phyloP scores from a whole-genome alignment of 768 basidiomycete species.

The Xerocomus potaroensis region DNA sequence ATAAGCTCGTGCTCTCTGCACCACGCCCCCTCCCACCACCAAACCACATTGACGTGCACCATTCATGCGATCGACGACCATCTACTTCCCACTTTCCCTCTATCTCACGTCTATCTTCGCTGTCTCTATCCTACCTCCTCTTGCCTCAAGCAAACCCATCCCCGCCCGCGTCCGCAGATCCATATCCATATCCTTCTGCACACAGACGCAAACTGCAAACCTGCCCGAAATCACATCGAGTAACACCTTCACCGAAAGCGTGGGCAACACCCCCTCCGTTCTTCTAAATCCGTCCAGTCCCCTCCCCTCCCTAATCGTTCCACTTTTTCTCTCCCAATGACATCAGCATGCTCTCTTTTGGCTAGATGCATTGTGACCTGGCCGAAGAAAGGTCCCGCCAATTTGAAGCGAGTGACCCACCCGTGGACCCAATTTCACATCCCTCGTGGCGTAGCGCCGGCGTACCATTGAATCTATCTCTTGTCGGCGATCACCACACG shows the following conservation, averaged over 20 bases:
- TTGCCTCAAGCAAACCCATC: background rate
- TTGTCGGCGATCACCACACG: slow-evolving; percentile 21
- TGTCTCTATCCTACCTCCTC: no score
- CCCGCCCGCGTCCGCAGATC: background rate
- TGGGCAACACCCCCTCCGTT: background rate
- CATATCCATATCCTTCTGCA: background rate
- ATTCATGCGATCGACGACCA: slow-evolving; percentile 4
- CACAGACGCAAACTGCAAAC: slow-evolving; percentile 4
- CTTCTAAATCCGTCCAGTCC: background rate
- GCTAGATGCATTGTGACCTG: background rate
- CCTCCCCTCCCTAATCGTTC: no score
- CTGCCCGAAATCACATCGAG: slow-evolving; percentile 4
- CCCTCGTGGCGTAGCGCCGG: background rate
- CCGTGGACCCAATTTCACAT: slow-evolving; percentile 11
- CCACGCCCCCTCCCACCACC: slow-evolving; percentile 14
- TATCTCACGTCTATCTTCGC: background rate
- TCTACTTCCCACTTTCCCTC: background rate
- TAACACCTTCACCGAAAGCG: background rate
- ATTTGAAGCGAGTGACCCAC: slow-evolving; percentile 3
- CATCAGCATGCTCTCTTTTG: background rate
- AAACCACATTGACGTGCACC: slow-evolving; percentile 20
- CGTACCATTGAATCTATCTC: background rate
- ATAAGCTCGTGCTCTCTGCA: slow-evolving; percentile 1
- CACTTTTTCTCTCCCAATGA: background rate
- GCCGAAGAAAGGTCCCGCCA: background rate